Evolutionary conservation across 768 basidiomycete species (phyloP).

Genomic region (Tylopilus sp.): DNA sequence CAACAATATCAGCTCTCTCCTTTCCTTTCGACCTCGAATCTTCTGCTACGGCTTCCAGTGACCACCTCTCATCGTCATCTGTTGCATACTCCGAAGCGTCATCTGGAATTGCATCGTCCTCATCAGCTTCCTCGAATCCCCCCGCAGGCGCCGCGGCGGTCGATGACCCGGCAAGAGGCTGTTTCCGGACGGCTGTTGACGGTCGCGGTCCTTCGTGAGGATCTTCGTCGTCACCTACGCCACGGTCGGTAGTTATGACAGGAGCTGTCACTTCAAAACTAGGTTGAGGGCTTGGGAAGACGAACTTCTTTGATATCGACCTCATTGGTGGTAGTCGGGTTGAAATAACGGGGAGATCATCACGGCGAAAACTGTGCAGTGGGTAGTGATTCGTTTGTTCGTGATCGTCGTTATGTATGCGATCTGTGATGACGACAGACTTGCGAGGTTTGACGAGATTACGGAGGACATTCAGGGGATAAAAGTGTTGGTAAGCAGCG

Average conservation of each 20-base stretch:
- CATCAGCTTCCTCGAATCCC: not conserved
- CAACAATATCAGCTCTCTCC: constrained; percentile 17
- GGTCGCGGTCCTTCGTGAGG: not conserved
- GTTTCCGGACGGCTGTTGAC: not conserved
- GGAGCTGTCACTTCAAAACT: too few relatives aligned
- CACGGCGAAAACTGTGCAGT: constrained; percentile 10
- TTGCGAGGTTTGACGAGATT: constrained; percentile 26
- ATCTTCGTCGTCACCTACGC: not conserved
- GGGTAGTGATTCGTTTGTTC: constrained; percentile 2
- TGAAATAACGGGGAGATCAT: constrained; percentile 41
- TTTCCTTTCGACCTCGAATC: constrained; percentile 25
- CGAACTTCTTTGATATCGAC: constrained; percentile 50
- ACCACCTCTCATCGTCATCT: constrained; percentile 24
- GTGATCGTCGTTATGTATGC: constrained; percentile 4
- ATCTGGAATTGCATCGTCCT: not conserved
- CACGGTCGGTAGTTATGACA: not conserved
- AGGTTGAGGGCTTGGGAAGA: constrained; percentile 38
- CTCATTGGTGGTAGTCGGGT: constrained; percentile 42
- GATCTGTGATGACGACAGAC: constrained; percentile 14
- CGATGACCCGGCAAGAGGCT: constrained; percentile 1
- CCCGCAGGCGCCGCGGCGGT: not conserved
- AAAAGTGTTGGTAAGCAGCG: constrained; percentile 65
- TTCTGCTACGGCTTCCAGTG: constrained; percentile 17
- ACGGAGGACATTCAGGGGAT: constrained; percentile 44
- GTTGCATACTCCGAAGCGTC: constrained; percentile 9